These are phyloP conservation scores for Stylonectria norvegica DNA, from an alignment of 2,329 filamentous ascomycete species.

Conservation along the genomic window DNA sequence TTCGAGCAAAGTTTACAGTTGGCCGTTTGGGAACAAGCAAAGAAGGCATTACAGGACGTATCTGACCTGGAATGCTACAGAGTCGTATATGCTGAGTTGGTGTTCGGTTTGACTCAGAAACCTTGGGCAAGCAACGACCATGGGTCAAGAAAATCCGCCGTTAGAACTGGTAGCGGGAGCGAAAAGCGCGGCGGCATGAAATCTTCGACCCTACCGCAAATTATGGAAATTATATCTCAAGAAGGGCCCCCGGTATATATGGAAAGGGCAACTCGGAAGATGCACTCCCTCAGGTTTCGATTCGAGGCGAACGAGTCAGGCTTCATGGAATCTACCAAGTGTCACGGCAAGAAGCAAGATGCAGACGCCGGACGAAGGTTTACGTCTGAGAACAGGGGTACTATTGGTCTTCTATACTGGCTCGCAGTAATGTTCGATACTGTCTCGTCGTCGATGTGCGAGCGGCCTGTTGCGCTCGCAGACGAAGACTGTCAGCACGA, in stretches of 20 bases:
- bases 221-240: slow-evolving; percentile 18
- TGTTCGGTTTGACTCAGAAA: slow-evolving; percentile 37
- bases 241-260: slow-evolving; percentile 21
- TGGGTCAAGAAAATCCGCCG: background rate
- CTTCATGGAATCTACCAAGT: slow-evolving; percentile 5
- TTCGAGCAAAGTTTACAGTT: slow-evolving; percentile 36
- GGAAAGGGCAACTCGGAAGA: slow-evolving; percentile 22
- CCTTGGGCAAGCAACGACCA: slow-evolving; percentile 13
- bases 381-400: slow-evolving; percentile 28
- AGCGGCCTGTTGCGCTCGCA: slow-evolving; percentile 25
- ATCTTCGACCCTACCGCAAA: slow-evolving; percentile 5
- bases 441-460: slow-evolving; percentile 47
- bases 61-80: slow-evolving; percentile 35
- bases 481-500: slow-evolving; percentile 31
- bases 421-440: slow-evolving; percentile 56
- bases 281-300: slow-evolving; percentile 21
- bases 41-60: slow-evolving; percentile 31
- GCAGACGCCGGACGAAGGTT: background rate
- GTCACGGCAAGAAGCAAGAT: slow-evolving; percentile 3
- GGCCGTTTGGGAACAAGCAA: slow-evolving; percentile 36
- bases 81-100: slow-evolving; percentile 37
- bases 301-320: slow-evolving; percentile 18
- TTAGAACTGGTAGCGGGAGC: background rate
- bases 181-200: background rate
- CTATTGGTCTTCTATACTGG: slow-evolving; percentile 53